Evolutionary conservation across 2,329 filamentous ascomycete genomes (phyloP), one percentile per base, ranked within the genome.

Genomic region (Hysterium pulicare): DNA sequence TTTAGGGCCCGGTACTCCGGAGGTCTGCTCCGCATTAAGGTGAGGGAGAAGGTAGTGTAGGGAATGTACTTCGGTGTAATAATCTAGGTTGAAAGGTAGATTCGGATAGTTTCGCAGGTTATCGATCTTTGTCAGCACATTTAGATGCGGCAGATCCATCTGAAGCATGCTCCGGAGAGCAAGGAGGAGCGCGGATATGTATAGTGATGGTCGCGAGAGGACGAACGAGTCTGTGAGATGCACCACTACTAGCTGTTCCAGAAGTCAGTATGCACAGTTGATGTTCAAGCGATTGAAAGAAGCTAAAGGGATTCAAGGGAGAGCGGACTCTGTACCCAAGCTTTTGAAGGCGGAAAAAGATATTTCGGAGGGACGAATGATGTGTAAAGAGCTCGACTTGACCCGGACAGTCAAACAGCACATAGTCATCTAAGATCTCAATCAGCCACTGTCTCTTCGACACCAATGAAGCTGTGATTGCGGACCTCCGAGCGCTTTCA

Each of bases 301-400:
- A 16, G 22, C 13, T 31, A 20, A 13, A 32, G 35, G 28, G 24
- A 58, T 58, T 45, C 26, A 39, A 53, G 53, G 56, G 52, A 51
- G 62, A 51, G 67, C 87, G 51, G 73, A 96, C 91, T 76, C 93
- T 83, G 67, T 94, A 97, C 46, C 87, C 90, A 55, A 91, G 68
- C 72, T 95, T 96, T 70, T 95, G 87, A 45, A 98, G 77, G 65
- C 81, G 83, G 61, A 90, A 86, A 68, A 98, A 90, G 49, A 98
- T 90, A 59, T 94, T 94, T 44, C 93, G 82, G 53, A 98, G 72
- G 11, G 90, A 94, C 43, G 84, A 83, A 70, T 98, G 93, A 63
- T 97, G 93, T 34, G 91, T 97, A 61, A 96, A 97, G 5, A 98
- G 78, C 70, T 98, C 93, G 37, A 97, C 91, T 66, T 98, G 93